Conservation (phyloP, 2,329 filamentous ascomycete genomes). For the Xylariaceae sp. region DNA sequence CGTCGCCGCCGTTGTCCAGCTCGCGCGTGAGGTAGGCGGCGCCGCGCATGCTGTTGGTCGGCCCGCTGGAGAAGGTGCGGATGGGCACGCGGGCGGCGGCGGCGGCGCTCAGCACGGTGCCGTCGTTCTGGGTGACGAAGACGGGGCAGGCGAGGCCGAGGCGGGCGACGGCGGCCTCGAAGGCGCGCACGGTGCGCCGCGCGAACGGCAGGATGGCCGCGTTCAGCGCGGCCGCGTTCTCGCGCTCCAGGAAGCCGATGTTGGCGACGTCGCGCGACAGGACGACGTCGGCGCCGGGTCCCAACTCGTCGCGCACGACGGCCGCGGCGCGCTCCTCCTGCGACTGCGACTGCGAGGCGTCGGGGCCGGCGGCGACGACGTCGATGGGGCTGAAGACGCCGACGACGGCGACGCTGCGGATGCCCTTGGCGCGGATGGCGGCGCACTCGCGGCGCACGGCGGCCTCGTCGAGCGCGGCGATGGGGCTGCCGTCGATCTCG, state of each 20-base stretch:
- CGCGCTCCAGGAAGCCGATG: conserved; percentile 50
- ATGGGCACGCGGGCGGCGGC: conserved; percentile 50
- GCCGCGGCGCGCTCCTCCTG: conserved; percentile 41
- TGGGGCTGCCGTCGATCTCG: conserved; percentile 42
- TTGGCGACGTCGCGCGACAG: conserved; percentile 45
- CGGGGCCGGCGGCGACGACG: conserved; percentile 23
- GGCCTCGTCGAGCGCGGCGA: conserved; percentile 35
- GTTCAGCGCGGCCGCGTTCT: conserved; percentile 59
- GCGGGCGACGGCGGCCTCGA: conserved; percentile 42
- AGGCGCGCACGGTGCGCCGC: conserved; percentile 46
- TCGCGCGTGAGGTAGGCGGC: conserved; percentile 48
- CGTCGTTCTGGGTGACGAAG: conserved; percentile 58
- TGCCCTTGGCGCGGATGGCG: conserved; percentile 32
- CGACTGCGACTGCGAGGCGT: conserved; percentile 17
- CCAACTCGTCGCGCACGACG: conserved; percentile 31
- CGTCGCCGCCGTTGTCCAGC: conserved; percentile 17
- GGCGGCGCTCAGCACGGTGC: conserved; percentile 48
- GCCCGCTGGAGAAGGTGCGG: conserved; percentile 53
- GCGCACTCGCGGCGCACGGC: conserved; percentile 33
- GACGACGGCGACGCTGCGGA: conserved; percentile 39
- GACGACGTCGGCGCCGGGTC: conserved; percentile 38
- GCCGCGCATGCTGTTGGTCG: conserved; percentile 57
- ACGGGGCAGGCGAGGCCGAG: conserved; percentile 46
- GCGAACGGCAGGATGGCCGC: conserved; percentile 54
- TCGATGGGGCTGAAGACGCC: conserved; percentile 49